These are phyloP conservation scores for Mortierella sp. DNA, from an alignment of 371 early-diverging fungal species.

Conservation along the genomic window DNA sequence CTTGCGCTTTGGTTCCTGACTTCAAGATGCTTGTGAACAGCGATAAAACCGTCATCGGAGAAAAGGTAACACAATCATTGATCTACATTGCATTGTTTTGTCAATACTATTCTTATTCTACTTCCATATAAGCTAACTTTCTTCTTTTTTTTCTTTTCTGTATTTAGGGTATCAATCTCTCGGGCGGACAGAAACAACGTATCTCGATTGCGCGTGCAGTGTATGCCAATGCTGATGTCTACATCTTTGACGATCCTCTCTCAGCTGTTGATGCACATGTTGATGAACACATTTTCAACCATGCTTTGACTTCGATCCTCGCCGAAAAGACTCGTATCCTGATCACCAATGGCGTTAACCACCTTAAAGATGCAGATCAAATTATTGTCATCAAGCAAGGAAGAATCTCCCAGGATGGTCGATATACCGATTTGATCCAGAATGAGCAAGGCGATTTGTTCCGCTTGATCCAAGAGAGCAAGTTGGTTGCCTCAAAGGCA, in stretches of 20 bases:
- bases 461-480: slow-evolving; percentile 36
- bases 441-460: slow-evolving; percentile 37
- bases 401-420: slow-evolving; percentile 61
- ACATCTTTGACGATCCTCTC: slow-evolving; percentile 82
- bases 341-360: slow-evolving; percentile 67
- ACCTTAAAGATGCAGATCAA: slow-evolving; percentile 61
- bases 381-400: slow-evolving; percentile 64
- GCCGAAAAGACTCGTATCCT: slow-evolving; percentile 57
- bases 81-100: not conserved
- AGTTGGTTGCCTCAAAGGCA: slow-evolving; percentile 10
- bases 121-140: not conserved
- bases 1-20: slow-evolving; percentile 69
- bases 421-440: slow-evolving; percentile 59
- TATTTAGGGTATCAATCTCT: slow-evolving; percentile 78
- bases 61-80: slow-evolving; percentile 57
- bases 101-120: not conserved
- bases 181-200: slow-evolving; percentile 90
- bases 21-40: slow-evolving; percentile 63
- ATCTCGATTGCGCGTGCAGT: slow-evolving; percentile 59
- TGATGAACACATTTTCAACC: slow-evolving; percentile 59
- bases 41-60: slow-evolving; percentile 91
- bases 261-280: slow-evolving; percentile 81
- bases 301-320: slow-evolving; percentile 53
- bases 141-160: not conserved
- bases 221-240: slow-evolving; percentile 65